Evolutionary conservation across 1,284 basidiomycete species (phyloP).

Genomic region (Cystobasidium slooffiae): DNA sequence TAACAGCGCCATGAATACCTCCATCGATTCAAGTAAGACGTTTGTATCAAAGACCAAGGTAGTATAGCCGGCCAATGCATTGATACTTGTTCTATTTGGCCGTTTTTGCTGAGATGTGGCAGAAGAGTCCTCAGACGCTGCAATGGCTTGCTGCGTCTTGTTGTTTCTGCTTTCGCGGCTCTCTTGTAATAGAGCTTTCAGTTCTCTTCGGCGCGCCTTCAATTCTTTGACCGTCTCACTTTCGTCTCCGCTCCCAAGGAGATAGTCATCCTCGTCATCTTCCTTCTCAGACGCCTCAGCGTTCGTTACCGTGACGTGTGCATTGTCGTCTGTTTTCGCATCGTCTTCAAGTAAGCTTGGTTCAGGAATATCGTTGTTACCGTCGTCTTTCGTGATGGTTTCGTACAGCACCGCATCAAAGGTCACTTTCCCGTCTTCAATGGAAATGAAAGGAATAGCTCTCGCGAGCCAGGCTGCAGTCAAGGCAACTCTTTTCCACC

Average conservation of each 20-base stretch:
- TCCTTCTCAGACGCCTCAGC: slow-evolving; percentile 23
- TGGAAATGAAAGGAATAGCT: slow-evolving; percentile 75
- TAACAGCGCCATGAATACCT: slow-evolving; percentile 73
- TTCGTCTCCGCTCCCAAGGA: slow-evolving; percentile 47
- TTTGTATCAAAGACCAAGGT: slow-evolving; percentile 93
- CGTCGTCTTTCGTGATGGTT: slow-evolving; percentile 64
- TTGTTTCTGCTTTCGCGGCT: slow-evolving; percentile 46
- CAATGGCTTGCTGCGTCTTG: slow-evolving; percentile 1
- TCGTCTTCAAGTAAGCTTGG: slow-evolving; percentile 54
- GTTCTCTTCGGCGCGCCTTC: background rate
- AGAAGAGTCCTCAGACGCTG: slow-evolving; percentile 4
- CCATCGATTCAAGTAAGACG: slow-evolving; percentile 79
- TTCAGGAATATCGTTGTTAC: slow-evolving; percentile 38
- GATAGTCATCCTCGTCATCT: slow-evolving; percentile 6
- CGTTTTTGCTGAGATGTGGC: background rate
- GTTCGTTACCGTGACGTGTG: slow-evolving; percentile 45
- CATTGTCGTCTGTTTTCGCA: slow-evolving; percentile 54
- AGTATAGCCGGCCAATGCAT: slow-evolving; percentile 81
- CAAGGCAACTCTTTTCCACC: slow-evolving; percentile 77
- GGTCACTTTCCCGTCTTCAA: slow-evolving; percentile 57
- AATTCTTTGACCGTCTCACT: slow-evolving; percentile 56
- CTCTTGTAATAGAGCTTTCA: slow-evolving; percentile 56
- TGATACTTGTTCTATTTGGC: slow-evolving; percentile 53
- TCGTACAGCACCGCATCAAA: slow-evolving; percentile 61
- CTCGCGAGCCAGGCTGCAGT: slow-evolving; percentile 71